Evolutionary conservation across 2,329 filamentous ascomycete genomes (phyloP).

Genomic region (Fusarium nisikadoi): DNA sequence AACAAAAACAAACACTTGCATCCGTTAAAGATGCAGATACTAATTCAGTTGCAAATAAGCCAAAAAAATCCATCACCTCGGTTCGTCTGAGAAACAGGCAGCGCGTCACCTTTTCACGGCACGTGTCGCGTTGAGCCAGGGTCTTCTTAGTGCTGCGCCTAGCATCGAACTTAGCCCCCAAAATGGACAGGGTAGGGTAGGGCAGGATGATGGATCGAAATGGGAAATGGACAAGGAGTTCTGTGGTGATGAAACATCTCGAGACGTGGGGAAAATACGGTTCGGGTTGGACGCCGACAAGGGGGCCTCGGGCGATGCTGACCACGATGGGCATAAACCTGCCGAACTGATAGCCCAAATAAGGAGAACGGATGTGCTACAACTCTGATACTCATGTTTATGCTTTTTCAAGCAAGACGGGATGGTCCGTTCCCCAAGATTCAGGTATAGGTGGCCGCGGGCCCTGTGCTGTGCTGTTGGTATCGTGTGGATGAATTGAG

Average conservation of each 20-base stretch:
- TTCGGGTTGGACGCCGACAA: slow-evolving; percentile 35
- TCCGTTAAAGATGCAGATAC: slow-evolving; percentile 5
- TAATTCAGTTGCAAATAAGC: background rate
- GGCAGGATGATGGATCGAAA: slow-evolving; percentile 16
- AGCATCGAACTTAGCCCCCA: slow-evolving; percentile 6
- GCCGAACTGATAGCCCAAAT: slow-evolving; percentile 32
- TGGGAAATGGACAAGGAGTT: slow-evolving; percentile 34
- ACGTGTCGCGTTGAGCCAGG: slow-evolving; percentile 34
- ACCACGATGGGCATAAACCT: slow-evolving; percentile 18
- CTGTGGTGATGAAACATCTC: slow-evolving; percentile 42
- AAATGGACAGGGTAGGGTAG: slow-evolving; percentile 10
- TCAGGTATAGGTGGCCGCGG: slow-evolving; percentile 27
- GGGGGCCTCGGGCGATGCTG: slow-evolving; percentile 20
- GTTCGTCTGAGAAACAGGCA: slow-evolving; percentile 21
- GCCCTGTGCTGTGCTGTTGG: background rate
- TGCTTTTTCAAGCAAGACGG: slow-evolving; percentile 21
- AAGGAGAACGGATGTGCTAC: slow-evolving; percentile 23
- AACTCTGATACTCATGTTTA: slow-evolving; percentile 11
- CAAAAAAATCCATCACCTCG: background rate
- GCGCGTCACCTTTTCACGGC: slow-evolving; percentile 34
- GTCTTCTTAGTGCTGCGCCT: slow-evolving; percentile 15
- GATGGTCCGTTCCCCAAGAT: slow-evolving; percentile 42
- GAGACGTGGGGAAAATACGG: slow-evolving; percentile 46
- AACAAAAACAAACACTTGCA: background rate
- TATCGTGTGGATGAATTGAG: background rate